Conservation (phyloP, 768 basidiomycete species). For the Serendipita vermifera region DNA sequence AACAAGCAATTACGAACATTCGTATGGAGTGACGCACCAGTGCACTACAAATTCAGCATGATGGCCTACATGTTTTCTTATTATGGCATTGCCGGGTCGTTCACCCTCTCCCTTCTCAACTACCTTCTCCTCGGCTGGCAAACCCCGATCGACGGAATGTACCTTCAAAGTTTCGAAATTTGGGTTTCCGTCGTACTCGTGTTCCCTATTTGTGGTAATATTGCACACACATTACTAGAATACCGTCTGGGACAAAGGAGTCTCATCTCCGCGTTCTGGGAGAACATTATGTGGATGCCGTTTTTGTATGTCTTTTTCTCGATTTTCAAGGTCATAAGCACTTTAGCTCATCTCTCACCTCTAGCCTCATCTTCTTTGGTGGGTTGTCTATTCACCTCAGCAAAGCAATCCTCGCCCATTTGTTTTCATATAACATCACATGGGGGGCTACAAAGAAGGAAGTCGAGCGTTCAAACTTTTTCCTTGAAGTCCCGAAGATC, state of each 20-base stretch:
- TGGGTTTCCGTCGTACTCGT: conserved; percentile 57
- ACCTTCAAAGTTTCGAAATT: conserved; percentile 59
- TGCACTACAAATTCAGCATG: conserved; percentile 77
- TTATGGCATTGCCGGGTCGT: conserved; percentile 52
- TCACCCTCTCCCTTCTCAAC: conserved; percentile 50
- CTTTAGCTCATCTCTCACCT: neutral
- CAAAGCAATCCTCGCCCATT: conserved; percentile 47
- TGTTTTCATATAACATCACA: conserved; percentile 55
- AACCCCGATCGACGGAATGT: conserved; percentile 53
- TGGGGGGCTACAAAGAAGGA: conserved; percentile 27
- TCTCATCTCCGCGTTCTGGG: conserved; percentile 36
- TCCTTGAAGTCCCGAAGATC: conserved; percentile 78
- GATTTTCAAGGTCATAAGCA: too few relatives aligned
- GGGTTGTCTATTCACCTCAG: conserved; percentile 3
- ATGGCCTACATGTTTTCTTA: conserved; percentile 47
- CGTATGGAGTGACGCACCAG: conserved; percentile 61
- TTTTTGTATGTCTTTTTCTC: conserved; percentile 48
- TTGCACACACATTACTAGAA: conserved; percentile 54
- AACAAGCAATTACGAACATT: conserved; percentile 67
- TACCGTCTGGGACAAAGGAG: conserved; percentile 51
- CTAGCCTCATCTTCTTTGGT: conserved; percentile 4
- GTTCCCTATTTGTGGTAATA: conserved; percentile 54
- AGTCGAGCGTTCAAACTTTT: conserved; percentile 81
- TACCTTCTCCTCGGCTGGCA: conserved; percentile 56
- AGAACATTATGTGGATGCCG: conserved; percentile 52